Conservation (phyloP, 2,329 filamentous ascomycete species). For the Tetracladium maxilliforme region DNA sequence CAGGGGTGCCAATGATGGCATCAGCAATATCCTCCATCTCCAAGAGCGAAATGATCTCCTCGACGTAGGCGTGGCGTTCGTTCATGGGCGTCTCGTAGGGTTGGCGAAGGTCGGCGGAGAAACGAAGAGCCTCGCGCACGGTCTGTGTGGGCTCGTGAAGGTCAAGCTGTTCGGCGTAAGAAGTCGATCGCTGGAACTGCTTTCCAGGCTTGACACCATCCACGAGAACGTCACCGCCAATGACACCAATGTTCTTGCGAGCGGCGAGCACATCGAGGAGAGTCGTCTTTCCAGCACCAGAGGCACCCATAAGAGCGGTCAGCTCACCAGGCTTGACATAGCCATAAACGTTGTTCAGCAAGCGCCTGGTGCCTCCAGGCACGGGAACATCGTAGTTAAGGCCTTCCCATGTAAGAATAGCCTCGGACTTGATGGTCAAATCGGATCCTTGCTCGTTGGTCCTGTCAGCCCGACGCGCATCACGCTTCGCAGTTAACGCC, state of each 20-base stretch:
- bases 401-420: slow-evolving; percentile 74
- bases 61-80: slow-evolving; percentile 52
- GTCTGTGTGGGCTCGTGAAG: slow-evolving; percentile 47
- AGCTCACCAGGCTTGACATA: slow-evolving; percentile 47
- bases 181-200: slow-evolving; percentile 47
- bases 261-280: slow-evolving; percentile 48
- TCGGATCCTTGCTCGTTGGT: slow-evolving; percentile 26
- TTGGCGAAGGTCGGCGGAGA: slow-evolving; percentile 49
- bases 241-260: slow-evolving; percentile 49
- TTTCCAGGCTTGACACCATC: slow-evolving; percentile 41
- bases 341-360: slow-evolving; percentile 46
- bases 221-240: slow-evolving; percentile 46
- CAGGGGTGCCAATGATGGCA: slow-evolving; percentile 46
- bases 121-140: slow-evolving; percentile 51
- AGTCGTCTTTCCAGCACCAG: slow-evolving; percentile 52
- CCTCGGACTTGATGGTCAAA: slow-evolving; percentile 42
- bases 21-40: slow-evolving; percentile 53
- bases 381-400: slow-evolving; percentile 62
- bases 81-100: slow-evolving; percentile 37
- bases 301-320: slow-evolving; percentile 47
- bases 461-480: slow-evolving; percentile 32
- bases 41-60: slow-evolving; percentile 48
- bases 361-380: slow-evolving; percentile 22
- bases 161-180: slow-evolving; percentile 52
- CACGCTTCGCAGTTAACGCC: slow-evolving; percentile 42